These are phyloP conservation scores for Daedaleopsis nitida DNA, from an alignment of 768 basidiomycete genomes.

Conservation along the genomic window DNA sequence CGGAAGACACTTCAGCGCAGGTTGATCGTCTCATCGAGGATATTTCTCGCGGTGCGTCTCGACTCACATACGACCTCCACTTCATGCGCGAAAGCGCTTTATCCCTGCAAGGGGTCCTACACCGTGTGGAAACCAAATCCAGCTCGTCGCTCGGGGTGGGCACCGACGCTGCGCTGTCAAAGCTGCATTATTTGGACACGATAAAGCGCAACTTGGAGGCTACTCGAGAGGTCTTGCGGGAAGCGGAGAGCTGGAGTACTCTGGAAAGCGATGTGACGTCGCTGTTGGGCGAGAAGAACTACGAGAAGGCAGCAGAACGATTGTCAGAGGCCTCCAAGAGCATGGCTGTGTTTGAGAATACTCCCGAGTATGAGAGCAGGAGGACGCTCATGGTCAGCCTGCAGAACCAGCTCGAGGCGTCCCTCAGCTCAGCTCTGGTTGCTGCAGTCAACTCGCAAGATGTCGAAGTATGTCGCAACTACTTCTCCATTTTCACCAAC, in stretches of 20 bases:
- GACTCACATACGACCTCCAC: conserved; percentile 93
- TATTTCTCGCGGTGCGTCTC: conserved; percentile 86
- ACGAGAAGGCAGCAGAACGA: conserved; percentile 89
- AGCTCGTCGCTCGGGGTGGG: conserved; percentile 51
- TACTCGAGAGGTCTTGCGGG: conserved; percentile 84
- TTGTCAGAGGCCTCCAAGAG: conserved; percentile 86
- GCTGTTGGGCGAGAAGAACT: conserved; percentile 76
- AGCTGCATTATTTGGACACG: conserved; percentile 78
- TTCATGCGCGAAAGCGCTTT: conserved; percentile 94
- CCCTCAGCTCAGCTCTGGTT: conserved; percentile 87
- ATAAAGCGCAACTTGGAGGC: conserved; percentile 88
- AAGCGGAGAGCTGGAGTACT: conserved; percentile 96
- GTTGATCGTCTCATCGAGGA: conserved; percentile 92
- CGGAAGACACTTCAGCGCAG: conserved; percentile 83
- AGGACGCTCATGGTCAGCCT: conserved; percentile 86
- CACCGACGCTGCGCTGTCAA: conserved; percentile 70
- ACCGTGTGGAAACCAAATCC: conserved; percentile 59
- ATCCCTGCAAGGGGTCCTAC: conserved; percentile 68
- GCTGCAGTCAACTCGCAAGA: conserved; percentile 84
- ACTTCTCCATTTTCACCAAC: conserved; percentile 84
- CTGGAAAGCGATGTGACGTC: conserved; percentile 90
- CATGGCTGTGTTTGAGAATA: conserved; percentile 92
- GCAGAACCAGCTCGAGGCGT: conserved; percentile 94
- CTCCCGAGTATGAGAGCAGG: conserved; percentile 86
- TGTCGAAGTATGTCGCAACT: conserved; percentile 68